Base-by-base conservation (phyloP, 1,284 basidiomycete genomes). In the Naganishia liquefaciens region DNA sequence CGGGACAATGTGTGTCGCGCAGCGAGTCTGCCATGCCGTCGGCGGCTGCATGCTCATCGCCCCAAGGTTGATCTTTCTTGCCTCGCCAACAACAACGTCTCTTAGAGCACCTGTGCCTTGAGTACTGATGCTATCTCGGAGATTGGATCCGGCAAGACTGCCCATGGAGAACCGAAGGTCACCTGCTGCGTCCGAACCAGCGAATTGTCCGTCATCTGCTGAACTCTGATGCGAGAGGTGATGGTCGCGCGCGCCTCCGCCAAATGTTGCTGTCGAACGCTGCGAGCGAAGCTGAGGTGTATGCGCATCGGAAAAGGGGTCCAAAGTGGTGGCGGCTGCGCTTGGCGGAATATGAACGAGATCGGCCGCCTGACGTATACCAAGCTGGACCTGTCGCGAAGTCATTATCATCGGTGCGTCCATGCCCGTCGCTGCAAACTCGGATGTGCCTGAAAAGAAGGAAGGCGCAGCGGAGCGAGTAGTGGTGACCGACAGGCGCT, bases 321-420 rank as follows among this genome's bases (percentile, higher is more conserved):
- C 44, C 21, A 23, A 49, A 23, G 21, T 15, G 25, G 11, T 13
- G 5, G 25, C 39, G 17, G 40, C 19, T 30, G 47, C 19, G 39
- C 42, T 53, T 43, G 42, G 33, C 43, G 63, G 49, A 13, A 79
- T 70, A 40, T 77, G 73, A 0, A 79, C 76, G 39, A 80, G 71
- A 63, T 79, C 78, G 57, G 78, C 78, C 39, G 77, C 72, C 64
- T 79, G 78, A 15, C 77, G 68, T 30, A 73, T 67, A 10, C 77
- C 78, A 42, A 79, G 66, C 52, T 78, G 76, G 39, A 79, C 78
- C 47, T 78, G 75, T 25, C 73, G 72, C 19, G 72, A 72, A 0
- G 78, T 80, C 66, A 79, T 71, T 64, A 80, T 80, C 68, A 74
- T 76, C 1, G 79, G 79, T 10, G 76, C 75, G 54, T 80, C 79